Base-by-base conservation (phyloP, 2,329 filamentous ascomycete species). In the Microcyclospora tardicrescens region DNA sequence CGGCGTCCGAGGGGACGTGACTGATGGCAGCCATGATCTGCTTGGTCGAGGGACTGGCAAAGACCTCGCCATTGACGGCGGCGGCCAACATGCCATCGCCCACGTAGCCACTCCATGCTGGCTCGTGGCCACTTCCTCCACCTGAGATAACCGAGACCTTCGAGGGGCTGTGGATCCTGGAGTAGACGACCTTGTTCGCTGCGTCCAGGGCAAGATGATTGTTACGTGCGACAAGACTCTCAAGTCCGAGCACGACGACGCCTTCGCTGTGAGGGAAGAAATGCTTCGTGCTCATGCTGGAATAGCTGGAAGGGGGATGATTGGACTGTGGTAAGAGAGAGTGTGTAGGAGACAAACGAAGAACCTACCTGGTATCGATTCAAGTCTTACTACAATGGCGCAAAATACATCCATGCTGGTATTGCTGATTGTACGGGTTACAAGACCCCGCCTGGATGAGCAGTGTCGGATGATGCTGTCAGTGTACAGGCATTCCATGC, bases 341-440 rank as follows among this genome's bases (percentile, higher is more conserved):
- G 19, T 29, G 12, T 5, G 35, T 34, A 37, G 24, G 13, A 35
- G 32, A 35, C 16, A 15, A 10, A 91, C 84, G 67, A 87, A 91
- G 44, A 86, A 58, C 0, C 84, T 84, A 60, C 91, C 33, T 34
- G 28, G 15, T 16, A 37, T 16, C 33, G 12, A 38, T 38, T 10
- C 10, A 10, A 16, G 6, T 15, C 14, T n/a, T 16, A 36, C 15
- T 3, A 15, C 13, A 8, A 8, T 8, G 5, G 19, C 19, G 19
- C 8, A 24, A 8, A 24, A 24, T 24, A 8, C 19, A 8, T 24
- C 8, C 19, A 24, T 24, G 19, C 19, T 24, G 19, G 8, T 24
- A 8, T 24, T 24, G 8, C 8, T 24, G 19, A 24, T 8, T 24
- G 19, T 24, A 24, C 19, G 19, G 19, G 19, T 5, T 24, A 24